Conservation (phyloP, 2,329 filamentous ascomycete species). For the Ceratocystis cubensis region DNA sequence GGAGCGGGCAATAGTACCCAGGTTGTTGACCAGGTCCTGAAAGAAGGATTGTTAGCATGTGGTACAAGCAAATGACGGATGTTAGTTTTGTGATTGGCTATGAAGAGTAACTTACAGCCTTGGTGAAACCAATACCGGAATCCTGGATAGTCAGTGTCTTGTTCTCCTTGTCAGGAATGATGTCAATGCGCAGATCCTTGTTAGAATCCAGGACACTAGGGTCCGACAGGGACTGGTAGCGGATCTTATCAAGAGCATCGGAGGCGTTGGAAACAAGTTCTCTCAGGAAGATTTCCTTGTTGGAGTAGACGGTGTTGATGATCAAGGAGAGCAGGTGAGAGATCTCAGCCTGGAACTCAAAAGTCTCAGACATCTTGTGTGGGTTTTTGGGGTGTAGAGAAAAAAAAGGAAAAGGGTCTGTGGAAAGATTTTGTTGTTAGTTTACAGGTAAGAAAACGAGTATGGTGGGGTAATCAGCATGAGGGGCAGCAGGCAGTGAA, state of each 20-base stretch:
- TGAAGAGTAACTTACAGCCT: constrained; percentile 63
- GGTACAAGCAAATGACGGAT: not conserved
- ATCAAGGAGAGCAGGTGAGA: constrained; percentile 99
- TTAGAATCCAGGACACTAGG: constrained; percentile 90
- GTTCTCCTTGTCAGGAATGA: constrained; percentile 92
- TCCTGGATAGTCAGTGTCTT: constrained; percentile 97
- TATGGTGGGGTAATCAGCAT: constrained; percentile 6
- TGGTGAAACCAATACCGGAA: constrained; percentile 99
- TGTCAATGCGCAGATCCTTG: constrained; percentile 98
- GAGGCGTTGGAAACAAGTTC: constrained; percentile 97
- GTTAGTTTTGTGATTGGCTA: constrained; percentile 4
- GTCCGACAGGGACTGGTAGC: constrained; percentile 96
- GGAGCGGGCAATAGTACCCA: constrained; percentile 97
- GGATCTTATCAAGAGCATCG: constrained; percentile 99
- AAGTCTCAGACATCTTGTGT: constrained; percentile 53
- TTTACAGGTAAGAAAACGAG: not conserved
- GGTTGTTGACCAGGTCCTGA: constrained; percentile 97
- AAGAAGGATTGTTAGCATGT: constrained; percentile 31
- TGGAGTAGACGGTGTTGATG: constrained; percentile 99
- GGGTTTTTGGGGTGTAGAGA: constrained; percentile 11
- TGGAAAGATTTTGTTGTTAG: not conserved
- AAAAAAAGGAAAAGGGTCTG: constrained; percentile 16
- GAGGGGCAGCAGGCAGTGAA: constrained; percentile 13
- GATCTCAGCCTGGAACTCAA: constrained; percentile 99
- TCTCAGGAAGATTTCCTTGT: constrained; percentile 99